Conservation (phyloP, 2,329 filamentous ascomycete genomes). For the Clarireedia sp. region DNA sequence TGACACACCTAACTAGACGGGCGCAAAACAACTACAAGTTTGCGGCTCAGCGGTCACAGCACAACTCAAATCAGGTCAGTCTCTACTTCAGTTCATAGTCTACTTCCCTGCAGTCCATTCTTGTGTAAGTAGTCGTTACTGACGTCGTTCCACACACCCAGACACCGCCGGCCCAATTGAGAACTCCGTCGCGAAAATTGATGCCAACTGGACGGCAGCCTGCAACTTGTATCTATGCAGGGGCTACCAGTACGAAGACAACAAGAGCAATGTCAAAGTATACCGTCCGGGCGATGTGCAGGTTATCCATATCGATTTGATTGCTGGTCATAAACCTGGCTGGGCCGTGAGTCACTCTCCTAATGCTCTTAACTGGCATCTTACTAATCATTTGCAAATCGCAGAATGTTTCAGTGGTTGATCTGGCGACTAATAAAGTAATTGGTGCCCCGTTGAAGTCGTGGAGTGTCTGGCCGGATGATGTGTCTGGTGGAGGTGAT, state of each 20-base stretch:
- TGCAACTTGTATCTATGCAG: neutral
- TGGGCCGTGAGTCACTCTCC: neutral
- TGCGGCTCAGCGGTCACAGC: neutral
- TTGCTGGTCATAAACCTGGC: neutral
- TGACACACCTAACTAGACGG: neutral
- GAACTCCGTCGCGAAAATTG: neutral
- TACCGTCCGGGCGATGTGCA: neutral
- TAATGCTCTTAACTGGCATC: neutral
- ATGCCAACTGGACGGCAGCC: neutral
- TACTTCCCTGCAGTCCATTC: neutral
- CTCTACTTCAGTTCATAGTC: neutral
- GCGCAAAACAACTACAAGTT: neutral
- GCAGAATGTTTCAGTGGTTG: neutral
- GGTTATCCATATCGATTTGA: neutral
- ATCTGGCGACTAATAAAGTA: neutral
- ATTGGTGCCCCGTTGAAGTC: neutral
- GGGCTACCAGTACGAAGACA: neutral
- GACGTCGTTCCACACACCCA: neutral
- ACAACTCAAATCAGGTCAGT: neutral
- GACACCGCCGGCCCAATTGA: neutral
- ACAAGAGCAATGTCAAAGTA: neutral
- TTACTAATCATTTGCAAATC: neutral
- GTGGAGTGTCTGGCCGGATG: neutral
- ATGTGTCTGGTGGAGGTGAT: neutral
- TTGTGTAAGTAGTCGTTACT: neutral